These are phyloP conservation scores for Arthrobotrys megalospora DNA, from an alignment of 2,329 filamentous ascomycete genomes.

Conservation along the genomic window DNA sequence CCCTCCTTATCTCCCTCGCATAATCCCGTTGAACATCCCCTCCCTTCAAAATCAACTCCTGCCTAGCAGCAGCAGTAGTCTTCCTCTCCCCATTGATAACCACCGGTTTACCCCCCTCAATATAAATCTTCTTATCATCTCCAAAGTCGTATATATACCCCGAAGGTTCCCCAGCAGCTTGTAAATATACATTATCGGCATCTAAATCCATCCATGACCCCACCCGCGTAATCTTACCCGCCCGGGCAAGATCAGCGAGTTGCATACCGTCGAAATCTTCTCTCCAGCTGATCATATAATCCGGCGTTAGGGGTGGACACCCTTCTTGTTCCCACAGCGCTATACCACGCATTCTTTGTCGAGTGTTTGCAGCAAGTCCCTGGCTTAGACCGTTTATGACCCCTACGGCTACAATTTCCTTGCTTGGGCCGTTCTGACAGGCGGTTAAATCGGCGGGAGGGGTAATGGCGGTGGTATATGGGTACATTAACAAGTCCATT, in stretches of 20 bases:
- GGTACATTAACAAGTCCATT: constrained; percentile 14
- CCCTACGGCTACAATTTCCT: constrained; percentile 31
- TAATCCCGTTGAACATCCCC: not conserved
- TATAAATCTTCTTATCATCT: not conserved
- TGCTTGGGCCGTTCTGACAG: constrained; percentile 38
- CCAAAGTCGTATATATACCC: constrained; percentile 34
- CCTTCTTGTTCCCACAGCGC: constrained; percentile 30
- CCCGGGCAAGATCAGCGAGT: constrained; percentile 21
- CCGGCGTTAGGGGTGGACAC: constrained; percentile 15
- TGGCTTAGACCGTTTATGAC: constrained; percentile 37
- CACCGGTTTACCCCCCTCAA: constrained; percentile 19
- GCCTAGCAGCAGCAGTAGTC: not conserved
- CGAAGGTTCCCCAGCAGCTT: not conserved
- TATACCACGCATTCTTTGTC: constrained; percentile 26
- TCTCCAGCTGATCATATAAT: constrained; percentile 41
- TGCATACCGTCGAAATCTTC: constrained; percentile 17
- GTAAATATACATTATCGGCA: constrained; percentile 8
- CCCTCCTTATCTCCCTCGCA: not conserved
- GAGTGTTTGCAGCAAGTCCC: constrained; percentile 16
- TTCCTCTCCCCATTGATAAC: constrained; percentile 1
- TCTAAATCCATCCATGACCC: constrained; percentile 48
- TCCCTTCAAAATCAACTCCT: constrained; percentile 1
- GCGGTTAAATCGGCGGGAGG: constrained; percentile 8
- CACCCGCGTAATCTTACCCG: constrained; percentile 1
- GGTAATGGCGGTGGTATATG: constrained; percentile 4